Evolutionary conservation across 2,329 filamentous ascomycete species (phyloP).

Genomic region (Aspergillus viridinutans): DNA sequence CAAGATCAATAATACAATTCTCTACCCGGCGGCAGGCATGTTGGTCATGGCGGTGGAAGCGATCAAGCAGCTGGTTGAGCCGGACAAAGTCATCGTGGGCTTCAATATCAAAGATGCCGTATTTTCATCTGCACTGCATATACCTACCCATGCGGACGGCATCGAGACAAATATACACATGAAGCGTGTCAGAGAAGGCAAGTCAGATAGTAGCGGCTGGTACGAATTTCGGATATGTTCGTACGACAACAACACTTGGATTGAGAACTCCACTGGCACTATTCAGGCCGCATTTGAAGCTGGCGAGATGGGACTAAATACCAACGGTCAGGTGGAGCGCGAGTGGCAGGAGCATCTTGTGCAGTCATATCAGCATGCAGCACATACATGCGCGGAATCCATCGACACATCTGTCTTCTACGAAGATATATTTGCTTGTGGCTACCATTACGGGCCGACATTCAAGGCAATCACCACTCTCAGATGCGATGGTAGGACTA

Average conservation of each 20-base stretch:
- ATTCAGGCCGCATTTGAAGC: background rate
- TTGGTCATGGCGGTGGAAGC: background rate
- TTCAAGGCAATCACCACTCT: background rate
- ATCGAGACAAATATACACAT: constrained; percentile 1
- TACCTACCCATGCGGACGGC: background rate
- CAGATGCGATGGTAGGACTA: background rate
- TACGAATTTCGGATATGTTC: constrained; percentile 4
- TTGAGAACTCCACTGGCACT: background rate
- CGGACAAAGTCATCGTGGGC: background rate
- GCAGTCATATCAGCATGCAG: background rate
- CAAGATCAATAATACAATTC: constrained; percentile 12
- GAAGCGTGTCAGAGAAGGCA: background rate
- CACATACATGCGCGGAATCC: background rate
- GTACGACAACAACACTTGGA: constrained; percentile 4
- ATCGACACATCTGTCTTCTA: background rate
- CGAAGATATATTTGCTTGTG: background rate
- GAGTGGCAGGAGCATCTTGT: background rate
- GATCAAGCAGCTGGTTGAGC: constrained; percentile 9
- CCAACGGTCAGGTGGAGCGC: background rate
- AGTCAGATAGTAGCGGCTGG: background rate
- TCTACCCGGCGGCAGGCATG: background rate
- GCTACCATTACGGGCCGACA: constrained; percentile 3
- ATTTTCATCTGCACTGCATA: constrained; percentile 1
- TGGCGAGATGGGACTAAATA: background rate
- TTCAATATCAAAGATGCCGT: constrained; percentile 2